Conservation (phyloP, 2,329 filamentous ascomycete species). For the Elsinoe perseae region DNA sequence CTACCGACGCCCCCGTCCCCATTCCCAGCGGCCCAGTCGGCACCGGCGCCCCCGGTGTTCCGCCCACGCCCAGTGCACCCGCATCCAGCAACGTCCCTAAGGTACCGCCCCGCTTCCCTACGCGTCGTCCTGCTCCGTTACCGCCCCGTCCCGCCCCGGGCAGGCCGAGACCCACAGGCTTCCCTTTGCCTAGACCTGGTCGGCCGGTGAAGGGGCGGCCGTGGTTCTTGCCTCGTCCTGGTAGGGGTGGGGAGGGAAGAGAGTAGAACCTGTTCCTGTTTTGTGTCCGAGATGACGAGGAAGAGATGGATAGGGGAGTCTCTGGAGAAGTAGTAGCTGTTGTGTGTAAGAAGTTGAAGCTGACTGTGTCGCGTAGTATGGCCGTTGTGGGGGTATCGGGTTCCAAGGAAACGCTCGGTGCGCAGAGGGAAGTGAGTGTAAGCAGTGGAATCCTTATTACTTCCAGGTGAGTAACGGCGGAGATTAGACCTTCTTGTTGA, state of each 20-base stretch:
- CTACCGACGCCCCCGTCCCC: neutral
- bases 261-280: neutral
- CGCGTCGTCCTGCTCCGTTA: neutral
- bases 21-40: neutral
- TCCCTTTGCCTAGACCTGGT: neutral
- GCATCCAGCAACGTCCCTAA: slow-evolving; percentile 1
- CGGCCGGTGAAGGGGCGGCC: neutral
- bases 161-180: neutral
- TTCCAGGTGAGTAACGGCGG: slow-evolving; percentile 24
- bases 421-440: slow-evolving; percentile 29
- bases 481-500: too few species aligned
- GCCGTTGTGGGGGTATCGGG: slow-evolving; percentile 31
- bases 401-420: slow-evolving; percentile 30
- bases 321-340: neutral
- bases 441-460: slow-evolving; percentile 31
- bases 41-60: slow-evolving; percentile 5
- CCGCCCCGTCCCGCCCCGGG: neutral
- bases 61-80: slow-evolving; percentile 2
- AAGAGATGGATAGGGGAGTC: neutral
- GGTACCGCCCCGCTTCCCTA: neutral
- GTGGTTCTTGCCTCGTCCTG: neutral
- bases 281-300: neutral
- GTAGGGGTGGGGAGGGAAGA: neutral
- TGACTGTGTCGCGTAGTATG: slow-evolving; percentile 20
- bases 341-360: neutral